Percentiles rank a stretch among this genome's conserved stretches.
Evolutionary conservation across 2,329 filamentous ascomycete genomes (phyloP).

Genomic region (Trichoderma atroviride): DNA sequence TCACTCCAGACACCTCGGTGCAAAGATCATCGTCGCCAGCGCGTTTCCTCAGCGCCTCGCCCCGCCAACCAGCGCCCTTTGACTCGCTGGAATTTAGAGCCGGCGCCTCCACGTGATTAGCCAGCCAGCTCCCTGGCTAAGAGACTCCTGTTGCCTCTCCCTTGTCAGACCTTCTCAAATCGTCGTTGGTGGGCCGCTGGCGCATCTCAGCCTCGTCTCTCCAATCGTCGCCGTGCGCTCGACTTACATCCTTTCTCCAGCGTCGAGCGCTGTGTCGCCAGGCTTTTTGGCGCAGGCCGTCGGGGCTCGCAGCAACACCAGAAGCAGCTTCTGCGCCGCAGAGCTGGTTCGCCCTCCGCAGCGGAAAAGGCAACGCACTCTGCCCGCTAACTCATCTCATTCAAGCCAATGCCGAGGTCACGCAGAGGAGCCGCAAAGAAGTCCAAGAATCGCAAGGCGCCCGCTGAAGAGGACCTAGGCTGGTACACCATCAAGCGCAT

Average conservation of each 20-base stretch:
- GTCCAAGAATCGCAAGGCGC: constrained; percentile 31
- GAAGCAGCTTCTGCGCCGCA: constrained; percentile 10
- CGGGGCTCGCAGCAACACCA: constrained; percentile 21
- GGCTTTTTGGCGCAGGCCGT: constrained; percentile 33
- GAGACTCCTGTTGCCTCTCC: neutral
- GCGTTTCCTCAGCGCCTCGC: neutral
- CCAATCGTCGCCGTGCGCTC: constrained; percentile 34
- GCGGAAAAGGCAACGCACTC: neutral
- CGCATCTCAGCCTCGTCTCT: constrained; percentile 30
- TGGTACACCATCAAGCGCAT: constrained; percentile 44
- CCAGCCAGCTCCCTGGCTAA: constrained; percentile 15
- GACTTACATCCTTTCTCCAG: constrained; percentile 39
- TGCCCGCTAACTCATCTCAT: constrained; percentile 10
- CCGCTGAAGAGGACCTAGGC: constrained; percentile 31
- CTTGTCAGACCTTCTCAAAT: constrained; percentile 19
- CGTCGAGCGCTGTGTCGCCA: constrained; percentile 37
- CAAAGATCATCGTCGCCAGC: neutral
- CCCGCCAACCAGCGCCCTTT: constrained; percentile 13
- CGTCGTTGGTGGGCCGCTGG: constrained; percentile 25
- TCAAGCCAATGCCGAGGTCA: constrained; percentile 40
- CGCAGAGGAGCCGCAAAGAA: constrained; percentile 31
- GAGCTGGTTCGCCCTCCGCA: constrained; percentile 12
- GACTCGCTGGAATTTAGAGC: constrained; percentile 17
- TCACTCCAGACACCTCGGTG: neutral
- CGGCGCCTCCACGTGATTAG: constrained; percentile 30